Evolutionary conservation across 1,139 yeast species (phyloP).

Genomic region (Blastobotrys malaysiensis): DNA sequence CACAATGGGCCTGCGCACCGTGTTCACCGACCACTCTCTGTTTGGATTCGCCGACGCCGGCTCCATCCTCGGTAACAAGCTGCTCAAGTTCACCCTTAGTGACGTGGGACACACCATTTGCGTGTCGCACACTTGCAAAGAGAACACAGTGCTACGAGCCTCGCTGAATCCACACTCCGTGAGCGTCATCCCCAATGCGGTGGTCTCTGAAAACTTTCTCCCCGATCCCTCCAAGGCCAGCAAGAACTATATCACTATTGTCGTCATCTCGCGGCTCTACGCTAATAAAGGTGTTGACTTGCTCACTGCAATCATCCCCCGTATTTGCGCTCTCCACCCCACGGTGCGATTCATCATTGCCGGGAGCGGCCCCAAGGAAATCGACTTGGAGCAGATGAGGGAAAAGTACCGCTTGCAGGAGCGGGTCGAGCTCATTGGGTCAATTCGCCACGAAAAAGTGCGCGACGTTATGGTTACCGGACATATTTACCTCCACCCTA

Average conservation of each 20-base stretch:
- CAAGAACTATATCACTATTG: constrained; percentile 57
- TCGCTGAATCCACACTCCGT: constrained; percentile 71
- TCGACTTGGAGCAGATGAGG: constrained; percentile 92
- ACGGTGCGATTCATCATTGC: constrained; percentile 79
- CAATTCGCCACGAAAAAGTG: constrained; percentile 88
- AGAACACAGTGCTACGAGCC: constrained; percentile 86
- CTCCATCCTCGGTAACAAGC: constrained; percentile 80
- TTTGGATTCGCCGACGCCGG: constrained; percentile 90
- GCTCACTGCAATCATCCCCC: constrained; percentile 78
- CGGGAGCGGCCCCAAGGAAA: constrained; percentile 94
- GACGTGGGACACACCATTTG: constrained; percentile 92
- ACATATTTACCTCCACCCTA: constrained; percentile 88
- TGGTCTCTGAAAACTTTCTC: constrained; percentile 70
- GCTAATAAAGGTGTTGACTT: constrained; percentile 97
- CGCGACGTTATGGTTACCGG: constrained; percentile 91
- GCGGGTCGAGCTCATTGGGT: constrained; percentile 78
- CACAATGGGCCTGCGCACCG: constrained; percentile 88
- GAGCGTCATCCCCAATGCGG: constrained; percentile 95
- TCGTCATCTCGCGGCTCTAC: constrained; percentile 83
- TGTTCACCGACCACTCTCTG: constrained; percentile 91
- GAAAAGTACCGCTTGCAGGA: constrained; percentile 84
- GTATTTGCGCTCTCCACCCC: constrained; percentile 60
- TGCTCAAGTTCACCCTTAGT: constrained; percentile 73
- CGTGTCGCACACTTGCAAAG: constrained; percentile 95
- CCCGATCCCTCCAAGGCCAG: constrained; percentile 45